These are phyloP conservation scores for Niveomyces coronatus DNA, from an alignment of 2,329 filamentous ascomycete genomes.

Conservation along the genomic window DNA sequence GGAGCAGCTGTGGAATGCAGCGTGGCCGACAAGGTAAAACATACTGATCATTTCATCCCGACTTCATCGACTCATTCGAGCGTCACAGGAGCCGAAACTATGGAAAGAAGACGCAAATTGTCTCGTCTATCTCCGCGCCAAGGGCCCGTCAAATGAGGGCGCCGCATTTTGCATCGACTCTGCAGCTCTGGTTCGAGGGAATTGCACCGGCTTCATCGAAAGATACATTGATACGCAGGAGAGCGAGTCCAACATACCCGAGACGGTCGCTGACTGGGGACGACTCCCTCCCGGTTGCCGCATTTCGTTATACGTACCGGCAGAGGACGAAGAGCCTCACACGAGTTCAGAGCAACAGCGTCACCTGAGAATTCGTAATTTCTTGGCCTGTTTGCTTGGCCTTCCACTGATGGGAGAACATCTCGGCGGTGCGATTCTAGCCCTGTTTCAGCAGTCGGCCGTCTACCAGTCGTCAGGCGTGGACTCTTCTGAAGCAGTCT, in stretches of 20 bases:
- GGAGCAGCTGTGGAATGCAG: conserved; percentile 1
- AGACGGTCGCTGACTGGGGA: conserved; percentile 22
- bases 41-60: not conserved
- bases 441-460: conserved; percentile 54
- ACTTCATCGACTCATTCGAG: not conserved
- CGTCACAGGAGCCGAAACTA: conserved; percentile 55
- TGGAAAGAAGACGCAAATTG: conserved; percentile 61
- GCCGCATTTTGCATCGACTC: conserved; percentile 60
- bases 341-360: conserved; percentile 43
- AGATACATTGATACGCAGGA: conserved; percentile 32
- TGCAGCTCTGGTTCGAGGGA: conserved; percentile 41
- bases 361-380: conserved; percentile 62
- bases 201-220: conserved; percentile 51
- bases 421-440: conserved; percentile 53
- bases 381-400: conserved; percentile 60
- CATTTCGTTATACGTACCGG: conserved; percentile 59
- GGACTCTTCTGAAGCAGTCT: conserved; percentile 50
- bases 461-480: conserved; percentile 44
- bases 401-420: conserved; percentile 57
- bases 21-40: conserved; percentile 5
- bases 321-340: conserved; percentile 47
- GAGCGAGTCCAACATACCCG: conserved; percentile 9
- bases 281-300: conserved; percentile 20
- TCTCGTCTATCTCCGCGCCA: conserved; percentile 56
- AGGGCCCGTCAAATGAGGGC: conserved; percentile 52